Conservation (phyloP, 208 protist species). For the Trichomonas gallinae region DNA sequence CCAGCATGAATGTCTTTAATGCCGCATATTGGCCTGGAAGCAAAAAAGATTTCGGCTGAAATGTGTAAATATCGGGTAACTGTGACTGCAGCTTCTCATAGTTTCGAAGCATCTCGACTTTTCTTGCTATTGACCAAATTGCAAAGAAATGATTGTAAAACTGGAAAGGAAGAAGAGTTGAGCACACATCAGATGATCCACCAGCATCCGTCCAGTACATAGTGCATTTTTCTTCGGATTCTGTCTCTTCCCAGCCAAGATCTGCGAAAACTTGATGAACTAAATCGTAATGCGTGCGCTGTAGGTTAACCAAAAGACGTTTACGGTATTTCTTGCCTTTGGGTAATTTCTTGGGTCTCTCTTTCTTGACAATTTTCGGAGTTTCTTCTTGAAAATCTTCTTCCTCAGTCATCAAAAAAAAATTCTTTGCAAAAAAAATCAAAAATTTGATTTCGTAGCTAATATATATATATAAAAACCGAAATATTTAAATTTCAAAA, state of each 20-base stretch:
- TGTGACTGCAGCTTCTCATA: not conserved
- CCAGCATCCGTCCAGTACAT: not conserved
- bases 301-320: not conserved
- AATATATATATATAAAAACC: too few species aligned
- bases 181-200: not conserved
- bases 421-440: too few species aligned
- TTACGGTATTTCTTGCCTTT: not conserved
- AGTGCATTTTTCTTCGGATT: not conserved
- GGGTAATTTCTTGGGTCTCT: not conserved
- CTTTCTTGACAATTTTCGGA: not conserved
- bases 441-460: too few species aligned
- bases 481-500: too few species aligned
- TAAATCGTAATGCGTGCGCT: not conserved
- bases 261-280: not conserved
- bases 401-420: not conserved
- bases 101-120: not conserved
- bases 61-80: not conserved
- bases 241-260: not conserved
- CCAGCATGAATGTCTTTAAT: not conserved
- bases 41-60: not conserved
- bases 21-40: not conserved
- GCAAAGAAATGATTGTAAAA: not conserved
- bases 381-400: not conserved
- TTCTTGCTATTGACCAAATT: not conserved
- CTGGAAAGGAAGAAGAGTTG: not conserved